Base-by-base conservation (phyloP, 768 basidiomycete genomes). In the Mycena chlorophos region DNA sequence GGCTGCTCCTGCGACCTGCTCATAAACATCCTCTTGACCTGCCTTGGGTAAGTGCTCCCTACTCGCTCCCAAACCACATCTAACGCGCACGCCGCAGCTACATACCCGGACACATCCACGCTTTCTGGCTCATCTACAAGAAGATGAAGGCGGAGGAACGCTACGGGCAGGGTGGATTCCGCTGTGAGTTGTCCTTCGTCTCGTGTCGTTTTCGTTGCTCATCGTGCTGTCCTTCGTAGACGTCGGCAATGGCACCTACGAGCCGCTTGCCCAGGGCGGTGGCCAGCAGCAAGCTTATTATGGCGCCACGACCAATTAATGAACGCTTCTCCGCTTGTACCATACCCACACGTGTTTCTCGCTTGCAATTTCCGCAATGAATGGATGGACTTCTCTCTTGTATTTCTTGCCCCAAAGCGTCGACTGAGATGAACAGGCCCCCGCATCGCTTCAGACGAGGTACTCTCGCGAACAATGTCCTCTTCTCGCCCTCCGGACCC, bases 61-160 rank as follows among this genome's bases (percentile, higher is more conserved):
- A 5, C n/a, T 39, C 34, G 13, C 30, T 22, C 3, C 37, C 51
- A 6, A 54, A 27, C 31, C 3, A 38, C 37, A 29, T 13, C 43
- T 6, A 20, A 28, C 17, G n/a, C n/a, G n/a, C 40, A 89, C n/a
- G 89, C 50, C 78, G 92, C 56, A 91, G 91, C 4, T 91, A 89
- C 69, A 68, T 91, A 51, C 89, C 90, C 0, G 89, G 80, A n/a
- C 75, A 78, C 39, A 73, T 82, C 43, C 91, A 94, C 66, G 88
- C 90, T 1, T 92, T 93, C 74, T 93, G 88, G 88, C 78, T 95
- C 50, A 92, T 94, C 54, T 93, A 93, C 75, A 87, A 80, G 80
- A 89, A 88, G 80, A 92, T 92, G 80, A 79, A 89, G 63, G 93
- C 91, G 0, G 89, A 91, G 64, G 90, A 91, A 64, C 79, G 77